Evolutionary conservation across 2,329 filamentous ascomycete genomes (phyloP).

Genomic region (Aspergillus carbonarius): DNA sequence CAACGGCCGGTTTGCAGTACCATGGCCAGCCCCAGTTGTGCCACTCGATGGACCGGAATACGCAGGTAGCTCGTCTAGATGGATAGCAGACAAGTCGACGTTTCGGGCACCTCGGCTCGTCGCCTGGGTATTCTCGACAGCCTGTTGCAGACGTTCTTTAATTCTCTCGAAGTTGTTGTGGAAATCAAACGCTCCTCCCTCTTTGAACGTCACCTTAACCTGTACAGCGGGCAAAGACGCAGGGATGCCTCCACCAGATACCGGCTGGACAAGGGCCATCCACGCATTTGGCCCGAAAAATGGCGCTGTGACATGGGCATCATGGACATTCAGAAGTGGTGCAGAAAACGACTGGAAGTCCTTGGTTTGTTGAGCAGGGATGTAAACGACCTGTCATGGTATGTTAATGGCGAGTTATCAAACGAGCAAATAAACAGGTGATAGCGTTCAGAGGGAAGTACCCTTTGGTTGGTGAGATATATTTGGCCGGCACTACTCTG

Average conservation of each 20-base stretch:
- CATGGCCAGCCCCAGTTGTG: slow-evolving; percentile 6
- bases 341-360: slow-evolving; percentile 83
- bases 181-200: slow-evolving; percentile 93
- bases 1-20: slow-evolving; percentile 9
- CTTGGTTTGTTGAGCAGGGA: slow-evolving; percentile 67
- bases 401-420: slow-evolving; percentile 10
- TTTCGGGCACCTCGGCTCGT: slow-evolving; percentile 44
- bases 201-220: slow-evolving; percentile 84
- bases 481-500: slow-evolving; percentile 73
- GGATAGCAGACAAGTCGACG: slow-evolving; percentile 63
- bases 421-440: too few relatives aligned
- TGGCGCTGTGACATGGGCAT: slow-evolving; percentile 81
- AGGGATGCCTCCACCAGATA: slow-evolving; percentile 79
- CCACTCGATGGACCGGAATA: slow-evolving; percentile 66
- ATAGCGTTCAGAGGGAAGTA: slow-evolving; percentile 45
- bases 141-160: slow-evolving; percentile 79
- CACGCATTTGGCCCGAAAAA: slow-evolving; percentile 94
- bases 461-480: slow-evolving; percentile 82
- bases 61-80: slow-evolving; percentile 82
- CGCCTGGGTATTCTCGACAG: slow-evolving; percentile 57
- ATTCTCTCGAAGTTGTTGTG: slow-evolving; percentile 78
- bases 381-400: slow-evolving; percentile 73
- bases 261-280: slow-evolving; percentile 76
- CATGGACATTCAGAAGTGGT: slow-evolving; percentile 81
- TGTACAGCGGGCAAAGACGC: slow-evolving; percentile 70